Conservation (phyloP, 2,329 filamentous ascomycete genomes). For the Aspergillus oerlinghausenensis region DNA sequence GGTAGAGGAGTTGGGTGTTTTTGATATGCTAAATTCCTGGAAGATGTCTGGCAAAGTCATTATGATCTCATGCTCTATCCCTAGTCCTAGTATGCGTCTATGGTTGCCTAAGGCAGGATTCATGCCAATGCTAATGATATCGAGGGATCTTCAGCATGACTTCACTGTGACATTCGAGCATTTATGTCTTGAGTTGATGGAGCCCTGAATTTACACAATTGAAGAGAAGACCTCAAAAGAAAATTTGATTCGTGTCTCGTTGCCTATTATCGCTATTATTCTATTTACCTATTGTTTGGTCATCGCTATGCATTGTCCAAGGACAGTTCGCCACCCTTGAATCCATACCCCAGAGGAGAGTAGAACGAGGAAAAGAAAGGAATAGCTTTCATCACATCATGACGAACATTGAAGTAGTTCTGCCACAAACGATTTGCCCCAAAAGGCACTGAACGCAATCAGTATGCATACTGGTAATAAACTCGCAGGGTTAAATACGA, state of each 20-base stretch:
- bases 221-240: neutral
- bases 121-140: neutral
- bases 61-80: neutral
- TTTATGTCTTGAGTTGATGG: neutral
- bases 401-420: neutral
- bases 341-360: neutral
- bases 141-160: neutral
- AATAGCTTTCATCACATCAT: neutral
- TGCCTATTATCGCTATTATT: neutral
- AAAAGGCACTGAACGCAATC: slow-evolving; percentile 55
- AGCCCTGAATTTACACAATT: neutral
- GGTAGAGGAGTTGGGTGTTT: neutral
- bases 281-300: neutral
- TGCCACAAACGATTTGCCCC: neutral
- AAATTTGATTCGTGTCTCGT: slow-evolving; percentile 8
- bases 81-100: neutral
- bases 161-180: neutral
- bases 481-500: slow-evolving; percentile 14
- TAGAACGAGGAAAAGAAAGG: neutral
- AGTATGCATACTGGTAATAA: slow-evolving; percentile 4
- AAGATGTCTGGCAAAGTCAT: neutral
- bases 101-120: neutral
- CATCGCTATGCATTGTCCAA: neutral
- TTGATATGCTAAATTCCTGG: neutral
- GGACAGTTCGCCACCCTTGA: neutral